Percentiles rank a stretch among this genome's conserved stretches.
These are phyloP conservation scores for Xylaria acuta DNA, from an alignment of 495 filamentous ascomycete genomes.

Conservation along the genomic window DNA sequence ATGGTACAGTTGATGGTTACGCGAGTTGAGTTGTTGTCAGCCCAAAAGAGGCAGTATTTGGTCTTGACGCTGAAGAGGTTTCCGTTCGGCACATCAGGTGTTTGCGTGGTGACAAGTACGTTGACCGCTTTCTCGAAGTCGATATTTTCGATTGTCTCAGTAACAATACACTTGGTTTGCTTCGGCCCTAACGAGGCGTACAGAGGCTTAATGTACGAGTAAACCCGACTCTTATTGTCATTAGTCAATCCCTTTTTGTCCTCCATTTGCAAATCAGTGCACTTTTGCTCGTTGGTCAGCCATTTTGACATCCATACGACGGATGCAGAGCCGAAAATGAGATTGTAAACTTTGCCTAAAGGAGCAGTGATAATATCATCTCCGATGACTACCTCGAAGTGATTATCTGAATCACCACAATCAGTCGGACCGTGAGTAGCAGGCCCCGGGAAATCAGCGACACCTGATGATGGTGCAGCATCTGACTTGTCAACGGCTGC, in stretches of 20 bases:
- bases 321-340: constrained; percentile 84
- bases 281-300: constrained; percentile 86
- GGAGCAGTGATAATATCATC: constrained; percentile 89
- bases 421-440: constrained; percentile 80
- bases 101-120: constrained; percentile 81
- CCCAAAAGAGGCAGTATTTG: constrained; percentile 93
- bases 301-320: constrained; percentile 82
- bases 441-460: constrained; percentile 85
- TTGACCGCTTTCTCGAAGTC: constrained; percentile 88
- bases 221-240: constrained; percentile 75
- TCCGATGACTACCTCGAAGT: constrained; percentile 83
- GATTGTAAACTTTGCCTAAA: constrained; percentile 86
- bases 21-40: constrained; percentile 79
- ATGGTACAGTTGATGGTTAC: constrained; percentile 85
- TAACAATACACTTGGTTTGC: constrained; percentile 93
- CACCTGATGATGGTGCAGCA: constrained; percentile 53
- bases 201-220: constrained; percentile 92
- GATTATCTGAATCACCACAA: constrained; percentile 74
- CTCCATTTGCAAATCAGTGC: constrained; percentile 82
- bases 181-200: constrained; percentile 84
- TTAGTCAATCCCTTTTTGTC: constrained; percentile 77
- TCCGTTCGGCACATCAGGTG: constrained; percentile 92
- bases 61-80: constrained; percentile 92
- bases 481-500: constrained; percentile 60
- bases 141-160: constrained; percentile 77